These are phyloP conservation scores for Cutaneotrichosporon sp. DNA, from an alignment of 1,284 basidiomycete species.

Conservation along the genomic window DNA sequence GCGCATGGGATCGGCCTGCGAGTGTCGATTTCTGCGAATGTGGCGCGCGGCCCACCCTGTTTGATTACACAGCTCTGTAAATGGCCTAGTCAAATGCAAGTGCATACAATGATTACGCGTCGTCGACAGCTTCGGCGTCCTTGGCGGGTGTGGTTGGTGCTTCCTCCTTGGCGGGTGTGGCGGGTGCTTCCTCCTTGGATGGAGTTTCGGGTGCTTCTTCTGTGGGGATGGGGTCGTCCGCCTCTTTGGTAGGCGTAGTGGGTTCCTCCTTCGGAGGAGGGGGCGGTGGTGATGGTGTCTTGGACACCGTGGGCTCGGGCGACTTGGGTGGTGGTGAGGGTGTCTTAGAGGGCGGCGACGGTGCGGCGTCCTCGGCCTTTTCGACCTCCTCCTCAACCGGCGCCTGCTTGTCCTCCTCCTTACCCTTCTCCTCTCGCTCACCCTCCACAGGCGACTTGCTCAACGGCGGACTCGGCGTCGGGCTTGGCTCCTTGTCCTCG, in stretches of 20 bases:
- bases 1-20: conserved; percentile 15
- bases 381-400: background rate
- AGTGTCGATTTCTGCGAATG: conserved; percentile 5
- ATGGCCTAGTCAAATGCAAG: background rate
- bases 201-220: background rate
- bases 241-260: background rate
- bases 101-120: conserved; percentile 11
- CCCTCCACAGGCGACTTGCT: conserved; percentile 1
- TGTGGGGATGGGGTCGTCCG: background rate
- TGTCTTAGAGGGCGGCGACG: background rate
- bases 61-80: background rate
- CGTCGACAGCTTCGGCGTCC: background rate
- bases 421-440: background rate
- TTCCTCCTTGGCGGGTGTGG: conserved; percentile 1
- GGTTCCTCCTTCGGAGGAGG: conserved; percentile 1
- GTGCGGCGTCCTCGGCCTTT: conserved; percentile 6
- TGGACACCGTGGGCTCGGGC: background rate
- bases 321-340: conserved; percentile 7
- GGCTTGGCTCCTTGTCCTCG: background rate
- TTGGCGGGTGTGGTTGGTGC: conserved; percentile 1
- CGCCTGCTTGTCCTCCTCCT: background rate
- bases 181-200: background rate
- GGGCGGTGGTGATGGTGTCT: background rate
- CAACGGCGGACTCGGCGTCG: background rate
- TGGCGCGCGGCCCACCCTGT: conserved; percentile 13